These are phyloP conservation scores for Fusarium hainanense DNA, from an alignment of 2,329 filamentous ascomycete species.

Conservation along the genomic window DNA sequence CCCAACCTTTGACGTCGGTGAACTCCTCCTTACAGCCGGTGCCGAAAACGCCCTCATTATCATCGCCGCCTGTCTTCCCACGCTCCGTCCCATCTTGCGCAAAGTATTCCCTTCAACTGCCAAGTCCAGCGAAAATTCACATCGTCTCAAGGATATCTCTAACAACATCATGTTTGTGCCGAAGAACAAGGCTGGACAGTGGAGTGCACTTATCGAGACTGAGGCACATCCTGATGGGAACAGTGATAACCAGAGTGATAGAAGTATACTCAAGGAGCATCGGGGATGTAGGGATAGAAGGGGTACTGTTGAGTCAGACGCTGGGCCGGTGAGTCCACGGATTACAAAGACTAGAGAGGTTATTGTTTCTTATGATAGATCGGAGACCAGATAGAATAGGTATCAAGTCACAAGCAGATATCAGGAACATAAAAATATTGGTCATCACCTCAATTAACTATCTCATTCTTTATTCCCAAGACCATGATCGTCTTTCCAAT, in stretches of 20 bases:
- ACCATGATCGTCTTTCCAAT: not conserved
- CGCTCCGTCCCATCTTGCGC: slow-evolving; percentile 22
- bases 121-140: slow-evolving; percentile 30
- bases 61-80: slow-evolving; percentile 27
- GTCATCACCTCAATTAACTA: slow-evolving; percentile 17
- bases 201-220: slow-evolving; percentile 29
- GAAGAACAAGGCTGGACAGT: slow-evolving; percentile 33
- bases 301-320: accelerated
- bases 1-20: slow-evolving; percentile 32
- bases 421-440: not conserved
- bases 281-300: not conserved
- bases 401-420: not conserved
- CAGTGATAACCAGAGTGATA: slow-evolving; percentile 31
- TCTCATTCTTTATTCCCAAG: not conserved
- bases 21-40: slow-evolving; percentile 25
- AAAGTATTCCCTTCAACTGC: slow-evolving; percentile 23
- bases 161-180: slow-evolving; percentile 36
- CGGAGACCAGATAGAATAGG: not conserved
- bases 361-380: slow-evolving; percentile 21
- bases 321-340: not conserved
- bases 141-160: slow-evolving; percentile 22
- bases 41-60: slow-evolving; percentile 36
- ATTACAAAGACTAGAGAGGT: slow-evolving; percentile 17
- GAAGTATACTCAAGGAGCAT: slow-evolving; percentile 29
- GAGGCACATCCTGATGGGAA: slow-evolving; percentile 17